These are phyloP conservation scores for Camellia sinensis DNA, from an alignment of 148 eudicot species.

Conservation along the genomic window DNA sequence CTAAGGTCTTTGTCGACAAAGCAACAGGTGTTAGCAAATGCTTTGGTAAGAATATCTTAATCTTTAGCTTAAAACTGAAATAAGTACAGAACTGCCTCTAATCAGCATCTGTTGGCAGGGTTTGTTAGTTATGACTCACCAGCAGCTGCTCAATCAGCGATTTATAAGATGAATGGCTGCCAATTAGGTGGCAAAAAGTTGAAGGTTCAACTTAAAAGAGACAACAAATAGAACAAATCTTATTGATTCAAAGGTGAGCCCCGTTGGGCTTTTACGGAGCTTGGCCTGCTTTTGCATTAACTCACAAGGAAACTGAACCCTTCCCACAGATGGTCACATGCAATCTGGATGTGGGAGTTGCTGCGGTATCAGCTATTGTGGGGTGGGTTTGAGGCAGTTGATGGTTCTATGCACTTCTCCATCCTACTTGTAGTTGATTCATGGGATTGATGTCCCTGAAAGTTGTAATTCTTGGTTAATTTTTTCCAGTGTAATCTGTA, in stretches of 20 bases:
- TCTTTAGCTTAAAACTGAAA: constrained; percentile 6
- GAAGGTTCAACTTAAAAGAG: constrained; percentile 96
- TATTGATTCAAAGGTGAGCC: constrained; percentile 42
- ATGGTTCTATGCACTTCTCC: constrained; percentile 19
- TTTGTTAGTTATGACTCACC: constrained; percentile 95
- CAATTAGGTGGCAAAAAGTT: constrained; percentile 94
- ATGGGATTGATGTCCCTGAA: constrained; percentile 28
- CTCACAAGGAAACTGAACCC: constrained; percentile 14
- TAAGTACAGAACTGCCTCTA: constrained; percentile 21
- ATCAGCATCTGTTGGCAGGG: constrained; percentile 53
- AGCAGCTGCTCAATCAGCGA: constrained; percentile 82
- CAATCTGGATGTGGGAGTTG: constrained; percentile 19
- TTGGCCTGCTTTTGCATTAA: no score
- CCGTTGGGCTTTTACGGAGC: background rate
- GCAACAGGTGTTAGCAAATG: constrained; percentile 92
- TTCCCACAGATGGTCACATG: constrained; percentile 3
- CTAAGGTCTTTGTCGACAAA: constrained; percentile 93
- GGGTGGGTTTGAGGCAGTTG: constrained; percentile 17
- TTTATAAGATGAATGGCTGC: constrained; percentile 78
- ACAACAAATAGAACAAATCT: constrained; percentile 64
- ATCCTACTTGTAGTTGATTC: constrained; percentile 24
- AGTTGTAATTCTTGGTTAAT: constrained; percentile 47
- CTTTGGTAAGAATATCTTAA: constrained; percentile 54
- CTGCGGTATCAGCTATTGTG: constrained; percentile 16
- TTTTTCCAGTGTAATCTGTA: constrained; percentile 53